Percentiles rank a stretch among this genome's conserved stretches.
Evolutionary conservation across 305 asterid genomes (phyloP).

Genomic region (Plantago coronopus): DNA sequence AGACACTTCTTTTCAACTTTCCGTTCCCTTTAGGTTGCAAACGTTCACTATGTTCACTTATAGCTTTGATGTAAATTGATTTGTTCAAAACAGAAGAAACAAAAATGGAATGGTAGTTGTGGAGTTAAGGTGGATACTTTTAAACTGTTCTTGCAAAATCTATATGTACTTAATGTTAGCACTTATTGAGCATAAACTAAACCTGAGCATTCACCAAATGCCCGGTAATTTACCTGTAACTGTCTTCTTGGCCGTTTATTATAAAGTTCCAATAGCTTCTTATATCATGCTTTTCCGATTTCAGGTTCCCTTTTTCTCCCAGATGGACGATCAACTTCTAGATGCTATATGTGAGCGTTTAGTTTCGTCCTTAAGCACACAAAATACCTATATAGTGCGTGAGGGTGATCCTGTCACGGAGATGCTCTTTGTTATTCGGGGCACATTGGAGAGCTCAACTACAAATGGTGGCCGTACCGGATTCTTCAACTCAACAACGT

Average conservation of each 20-base stretch:
- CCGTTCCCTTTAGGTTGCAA: neutral
- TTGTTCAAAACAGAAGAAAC: too few species aligned
- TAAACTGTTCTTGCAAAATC: too few species aligned
- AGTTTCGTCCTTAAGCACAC: slow-evolving; percentile 55
- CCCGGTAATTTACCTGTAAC: neutral
- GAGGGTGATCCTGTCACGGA: slow-evolving; percentile 76
- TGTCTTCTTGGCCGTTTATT: neutral
- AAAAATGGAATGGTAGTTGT: neutral
- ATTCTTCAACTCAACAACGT: slow-evolving; percentile 61
- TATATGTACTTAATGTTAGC: too few species aligned
- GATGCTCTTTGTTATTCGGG: slow-evolving; percentile 69
- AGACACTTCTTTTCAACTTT: neutral
- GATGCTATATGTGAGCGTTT: slow-evolving; percentile 82
- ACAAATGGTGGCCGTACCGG: slow-evolving; percentile 77
- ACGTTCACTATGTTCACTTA: neutral
- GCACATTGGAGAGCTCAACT: slow-evolving; percentile 69
- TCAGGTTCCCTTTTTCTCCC: slow-evolving; percentile 78
- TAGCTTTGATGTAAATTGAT: too few species aligned
- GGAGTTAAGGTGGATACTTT: too few species aligned
- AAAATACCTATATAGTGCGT: slow-evolving; percentile 78
- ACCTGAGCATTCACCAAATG: too few species aligned
- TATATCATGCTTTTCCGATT: slow-evolving; percentile 9
- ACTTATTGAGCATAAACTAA: too few species aligned
- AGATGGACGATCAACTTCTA: slow-evolving; percentile 65
- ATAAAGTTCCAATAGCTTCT: neutral